These are phyloP conservation scores for Kwoniella shandongensis DNA, from an alignment of 768 basidiomycete genomes.

Conservation along the genomic window DNA sequence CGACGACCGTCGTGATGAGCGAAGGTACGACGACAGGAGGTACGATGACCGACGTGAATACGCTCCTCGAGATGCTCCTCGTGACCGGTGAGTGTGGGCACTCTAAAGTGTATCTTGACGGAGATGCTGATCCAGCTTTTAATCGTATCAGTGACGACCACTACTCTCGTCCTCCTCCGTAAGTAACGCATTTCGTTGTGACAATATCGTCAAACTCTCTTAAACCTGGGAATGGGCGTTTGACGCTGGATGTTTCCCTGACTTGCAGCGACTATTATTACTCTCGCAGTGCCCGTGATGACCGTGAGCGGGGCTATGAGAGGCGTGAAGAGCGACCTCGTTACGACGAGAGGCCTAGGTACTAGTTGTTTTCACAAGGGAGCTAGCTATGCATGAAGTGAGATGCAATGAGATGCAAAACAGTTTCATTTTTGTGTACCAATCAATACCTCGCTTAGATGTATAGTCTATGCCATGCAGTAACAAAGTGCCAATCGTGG, in stretches of 20 bases:
- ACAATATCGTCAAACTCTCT: slow-evolving; percentile 14
- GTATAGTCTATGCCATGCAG: no score
- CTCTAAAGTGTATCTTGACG: background rate
- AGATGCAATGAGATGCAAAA: no score
- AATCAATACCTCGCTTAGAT: no score
- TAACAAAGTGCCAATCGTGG: no score
- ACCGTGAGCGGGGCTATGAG: slow-evolving; percentile 24
- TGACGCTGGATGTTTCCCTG: slow-evolving; percentile 3
- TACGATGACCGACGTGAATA: slow-evolving; percentile 57
- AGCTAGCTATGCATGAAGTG: no score
- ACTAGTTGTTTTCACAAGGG: background rate
- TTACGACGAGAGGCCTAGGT: slow-evolving; percentile 38
- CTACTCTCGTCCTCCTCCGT: slow-evolving; percentile 8
- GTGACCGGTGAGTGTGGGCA: slow-evolving; percentile 1
- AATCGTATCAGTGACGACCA: background rate
- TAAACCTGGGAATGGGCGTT: slow-evolving; percentile 12
- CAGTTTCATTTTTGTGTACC: no score
- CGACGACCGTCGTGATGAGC: slow-evolving; percentile 52
- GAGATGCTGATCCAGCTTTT: background rate
- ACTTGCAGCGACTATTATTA: slow-evolving; percentile 20
- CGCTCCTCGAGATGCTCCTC: slow-evolving; percentile 20
- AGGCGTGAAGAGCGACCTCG: slow-evolving; percentile 31
- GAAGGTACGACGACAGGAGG: slow-evolving; percentile 31
- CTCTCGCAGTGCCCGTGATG: slow-evolving; percentile 31
- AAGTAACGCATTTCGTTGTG: slow-evolving; percentile 4